phyloP scores from a whole-genome alignment of 768 basidiomycete species.

The Leccinum ochraceum region DNA sequence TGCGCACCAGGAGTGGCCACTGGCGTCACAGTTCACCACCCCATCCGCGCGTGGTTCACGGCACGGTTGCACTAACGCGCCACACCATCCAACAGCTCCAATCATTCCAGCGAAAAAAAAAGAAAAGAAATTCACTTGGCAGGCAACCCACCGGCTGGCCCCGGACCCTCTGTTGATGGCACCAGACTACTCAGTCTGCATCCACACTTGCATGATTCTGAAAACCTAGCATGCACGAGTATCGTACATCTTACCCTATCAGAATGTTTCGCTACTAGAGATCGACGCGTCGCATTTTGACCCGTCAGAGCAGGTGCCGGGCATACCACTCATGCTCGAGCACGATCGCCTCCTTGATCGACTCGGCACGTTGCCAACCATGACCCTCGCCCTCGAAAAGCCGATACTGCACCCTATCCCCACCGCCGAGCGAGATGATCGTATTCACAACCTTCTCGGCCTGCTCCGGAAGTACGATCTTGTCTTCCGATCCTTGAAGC shows the following conservation, averaged over 20 bases:
- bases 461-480: constrained; percentile 68
- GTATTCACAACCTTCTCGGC: constrained; percentile 39
- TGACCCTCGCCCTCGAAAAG: constrained; percentile 49
- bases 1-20: too few species aligned
- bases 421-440: constrained; percentile 21
- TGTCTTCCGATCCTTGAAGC: constrained; percentile 63
- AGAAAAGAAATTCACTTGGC: neutral
- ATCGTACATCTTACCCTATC: neutral
- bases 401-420: constrained; percentile 36
- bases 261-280: neutral
- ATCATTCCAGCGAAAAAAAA: too few species aligned
- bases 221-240: neutral
- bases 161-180: too few species aligned
- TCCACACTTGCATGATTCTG: neutral
- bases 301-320: constrained; percentile 10
- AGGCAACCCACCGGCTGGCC: too few species aligned
- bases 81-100: too few species aligned
- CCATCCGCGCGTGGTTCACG: too few species aligned
- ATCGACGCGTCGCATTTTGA: neutral
- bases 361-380: constrained; percentile 38
- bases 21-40: too few species aligned
- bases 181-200: too few species aligned
- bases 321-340: constrained; percentile 40
- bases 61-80: too few species aligned
- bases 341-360: constrained; percentile 38